These are phyloP conservation scores for Aphanomyces cochlioides DNA, from an alignment of 352 stramenopile genomes.

Conservation along the genomic window DNA sequence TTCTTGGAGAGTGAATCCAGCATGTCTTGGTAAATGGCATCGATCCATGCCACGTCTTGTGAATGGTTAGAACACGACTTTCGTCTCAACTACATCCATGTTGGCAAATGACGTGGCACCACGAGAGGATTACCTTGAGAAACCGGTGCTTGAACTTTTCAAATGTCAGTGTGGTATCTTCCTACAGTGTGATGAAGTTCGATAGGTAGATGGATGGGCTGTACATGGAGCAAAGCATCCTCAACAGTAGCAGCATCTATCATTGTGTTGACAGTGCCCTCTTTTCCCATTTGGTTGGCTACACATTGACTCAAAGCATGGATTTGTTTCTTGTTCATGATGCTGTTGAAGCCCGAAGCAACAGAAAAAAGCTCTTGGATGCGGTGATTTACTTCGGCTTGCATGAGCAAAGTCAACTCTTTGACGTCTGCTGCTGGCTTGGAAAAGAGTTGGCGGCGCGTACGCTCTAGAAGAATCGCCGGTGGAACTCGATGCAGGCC, in stretches of 20 bases:
- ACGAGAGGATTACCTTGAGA: not conserved
- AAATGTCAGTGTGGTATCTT: conserved; percentile 1
- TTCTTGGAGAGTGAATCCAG: not conserved
- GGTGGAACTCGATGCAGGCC: not conserved
- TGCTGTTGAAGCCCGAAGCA: not conserved
- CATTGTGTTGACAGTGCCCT: not conserved
- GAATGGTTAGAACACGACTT: not conserved
- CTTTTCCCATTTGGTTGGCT: not conserved
- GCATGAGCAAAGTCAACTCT: not conserved
- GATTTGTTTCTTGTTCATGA: conserved; percentile 7
- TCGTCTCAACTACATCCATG: too few relatives aligned
- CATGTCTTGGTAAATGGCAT: conserved; percentile 3
- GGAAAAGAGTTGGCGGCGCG: not conserved
- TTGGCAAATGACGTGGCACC: not conserved
- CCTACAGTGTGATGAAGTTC: not conserved
- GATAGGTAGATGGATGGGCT: too few relatives aligned
- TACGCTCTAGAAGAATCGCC: not conserved
- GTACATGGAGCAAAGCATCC: too few relatives aligned
- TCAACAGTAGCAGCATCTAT: too few relatives aligned
- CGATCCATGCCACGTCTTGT: conserved; percentile 3
- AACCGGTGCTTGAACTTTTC: not conserved
- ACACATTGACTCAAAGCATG: not conserved
- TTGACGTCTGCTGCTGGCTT: not conserved
- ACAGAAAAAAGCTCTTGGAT: not conserved
- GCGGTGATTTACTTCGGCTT: not conserved